phyloP scores from a whole-genome alignment of 1,139 yeast genomes.

The Suhomyces kunorum region DNA sequence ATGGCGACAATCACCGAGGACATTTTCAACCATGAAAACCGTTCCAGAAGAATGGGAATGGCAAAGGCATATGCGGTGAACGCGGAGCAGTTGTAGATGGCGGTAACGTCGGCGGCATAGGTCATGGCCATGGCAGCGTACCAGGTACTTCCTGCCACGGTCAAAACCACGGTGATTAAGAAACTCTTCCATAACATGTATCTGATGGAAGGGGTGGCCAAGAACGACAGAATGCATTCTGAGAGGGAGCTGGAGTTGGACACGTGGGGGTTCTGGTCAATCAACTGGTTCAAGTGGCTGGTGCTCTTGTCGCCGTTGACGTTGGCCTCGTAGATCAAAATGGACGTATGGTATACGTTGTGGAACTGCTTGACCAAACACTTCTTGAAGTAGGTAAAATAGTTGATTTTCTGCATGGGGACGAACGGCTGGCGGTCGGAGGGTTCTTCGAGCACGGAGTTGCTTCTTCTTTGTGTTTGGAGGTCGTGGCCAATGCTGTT shows the following conservation, averaged over 20 bases:
- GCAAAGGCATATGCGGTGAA: slow-evolving; percentile 87
- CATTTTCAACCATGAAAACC: slow-evolving; percentile 64
- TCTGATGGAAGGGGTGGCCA: slow-evolving; percentile 46
- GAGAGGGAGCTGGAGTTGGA: slow-evolving; percentile 41
- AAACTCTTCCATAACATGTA: slow-evolving; percentile 49
- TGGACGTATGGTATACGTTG: slow-evolving; percentile 52
- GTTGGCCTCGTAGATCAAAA: slow-evolving; percentile 46
- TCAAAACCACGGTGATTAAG: slow-evolving; percentile 57
- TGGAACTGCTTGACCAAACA: slow-evolving; percentile 51
- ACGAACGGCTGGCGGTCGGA: slow-evolving; percentile 16
- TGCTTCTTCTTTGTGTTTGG: slow-evolving; percentile 34
- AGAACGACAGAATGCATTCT: slow-evolving; percentile 38
- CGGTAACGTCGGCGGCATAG: slow-evolving; percentile 84
- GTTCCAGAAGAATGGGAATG: slow-evolving; percentile 68
- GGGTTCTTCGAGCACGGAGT: slow-evolving; percentile 31
- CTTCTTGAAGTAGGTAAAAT: slow-evolving; percentile 39
- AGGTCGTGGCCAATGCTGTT: slow-evolving; percentile 14
- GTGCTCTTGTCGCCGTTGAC: slow-evolving; percentile 39
- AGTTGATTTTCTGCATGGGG: slow-evolving; percentile 21
- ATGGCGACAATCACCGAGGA: slow-evolving; percentile 72
- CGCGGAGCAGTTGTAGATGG: slow-evolving; percentile 87
- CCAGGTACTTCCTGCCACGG: slow-evolving; percentile 84
- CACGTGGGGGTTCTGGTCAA: slow-evolving; percentile 45
- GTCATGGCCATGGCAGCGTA: slow-evolving; percentile 80
- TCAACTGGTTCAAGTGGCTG: slow-evolving; percentile 37